phyloP scores from a whole-genome alignment of 306 rosid species.

The Medicago arabica region DNA sequence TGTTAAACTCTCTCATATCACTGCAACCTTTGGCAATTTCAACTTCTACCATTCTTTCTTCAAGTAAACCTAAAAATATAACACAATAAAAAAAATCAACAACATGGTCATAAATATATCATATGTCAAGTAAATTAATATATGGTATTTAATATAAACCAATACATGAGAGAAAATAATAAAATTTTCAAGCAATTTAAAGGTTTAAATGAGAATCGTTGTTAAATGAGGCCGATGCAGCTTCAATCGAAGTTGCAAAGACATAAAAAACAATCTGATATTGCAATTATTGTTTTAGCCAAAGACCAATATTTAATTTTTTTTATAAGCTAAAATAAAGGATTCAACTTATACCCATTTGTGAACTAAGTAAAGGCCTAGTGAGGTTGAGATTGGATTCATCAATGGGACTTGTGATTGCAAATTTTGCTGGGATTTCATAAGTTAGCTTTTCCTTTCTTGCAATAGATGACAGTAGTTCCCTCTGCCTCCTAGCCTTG shows the following conservation, averaged over 20 bases:
- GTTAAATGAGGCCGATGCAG: no score
- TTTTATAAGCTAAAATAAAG: background rate
- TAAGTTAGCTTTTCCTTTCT: conserved; percentile 53
- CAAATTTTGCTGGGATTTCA: no score
- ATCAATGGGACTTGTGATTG: conserved; percentile 52
- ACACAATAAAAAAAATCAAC: no score
- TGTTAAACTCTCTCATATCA: background rate
- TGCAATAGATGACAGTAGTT: conserved; percentile 36
- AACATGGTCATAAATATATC: no score
- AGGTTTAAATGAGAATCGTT: background rate
- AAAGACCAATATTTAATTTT: no score
- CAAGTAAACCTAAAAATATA: background rate
- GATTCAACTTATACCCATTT: conserved; percentile 44
- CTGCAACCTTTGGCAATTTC: conserved; percentile 31
- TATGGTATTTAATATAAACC: no score
- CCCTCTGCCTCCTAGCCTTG: conserved; percentile 72
- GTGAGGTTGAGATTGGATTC: conserved; percentile 62
- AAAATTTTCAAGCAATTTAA: background rate
- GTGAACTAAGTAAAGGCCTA: conserved; percentile 35
- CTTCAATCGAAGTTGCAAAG: background rate
- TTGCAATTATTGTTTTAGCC: no score
- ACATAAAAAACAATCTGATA: no score
- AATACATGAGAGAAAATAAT: background rate
- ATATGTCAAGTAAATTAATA: background rate
- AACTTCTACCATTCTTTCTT: background rate